These are phyloP conservation scores for Ogataea degrootiae DNA, from an alignment of 805 yeast species.

Conservation along the genomic window DNA sequence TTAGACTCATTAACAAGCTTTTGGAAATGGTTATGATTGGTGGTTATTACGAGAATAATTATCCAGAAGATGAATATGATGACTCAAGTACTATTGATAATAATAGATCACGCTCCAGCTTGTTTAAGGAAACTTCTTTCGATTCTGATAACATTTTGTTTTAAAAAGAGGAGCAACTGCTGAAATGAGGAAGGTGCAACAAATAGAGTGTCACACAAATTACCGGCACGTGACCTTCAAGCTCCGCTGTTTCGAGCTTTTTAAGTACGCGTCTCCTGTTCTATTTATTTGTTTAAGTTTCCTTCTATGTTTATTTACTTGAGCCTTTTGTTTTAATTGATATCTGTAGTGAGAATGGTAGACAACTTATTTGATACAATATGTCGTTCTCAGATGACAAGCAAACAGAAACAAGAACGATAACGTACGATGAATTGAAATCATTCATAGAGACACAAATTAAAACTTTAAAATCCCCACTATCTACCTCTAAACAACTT, in stretches of 20 bases:
- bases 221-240: no score
- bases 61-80: no score
- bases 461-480: slow-evolving; percentile 13
- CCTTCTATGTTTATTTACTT: neutral
- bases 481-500: slow-evolving; percentile 13
- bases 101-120: neutral
- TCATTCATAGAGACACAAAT: slow-evolving; percentile 22
- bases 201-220: no score
- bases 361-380: no score
- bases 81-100: no score
- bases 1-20: no score
- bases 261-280: neutral
- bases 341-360: neutral
- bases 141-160: slow-evolving; percentile 9
- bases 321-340: neutral
- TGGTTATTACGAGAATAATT: neutral
- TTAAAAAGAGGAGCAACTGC: neutral
- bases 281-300: neutral
- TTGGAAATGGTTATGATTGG: no score
- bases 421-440: slow-evolving; percentile 23
- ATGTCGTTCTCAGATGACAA: no score
- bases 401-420: slow-evolving; percentile 1
- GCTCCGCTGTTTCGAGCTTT: neutral
- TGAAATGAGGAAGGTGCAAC: no score
- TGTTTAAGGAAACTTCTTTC: slow-evolving; percentile 5